Evolutionary conservation across 768 basidiomycete genomes (phyloP).

Genomic region (Panus rudis): DNA sequence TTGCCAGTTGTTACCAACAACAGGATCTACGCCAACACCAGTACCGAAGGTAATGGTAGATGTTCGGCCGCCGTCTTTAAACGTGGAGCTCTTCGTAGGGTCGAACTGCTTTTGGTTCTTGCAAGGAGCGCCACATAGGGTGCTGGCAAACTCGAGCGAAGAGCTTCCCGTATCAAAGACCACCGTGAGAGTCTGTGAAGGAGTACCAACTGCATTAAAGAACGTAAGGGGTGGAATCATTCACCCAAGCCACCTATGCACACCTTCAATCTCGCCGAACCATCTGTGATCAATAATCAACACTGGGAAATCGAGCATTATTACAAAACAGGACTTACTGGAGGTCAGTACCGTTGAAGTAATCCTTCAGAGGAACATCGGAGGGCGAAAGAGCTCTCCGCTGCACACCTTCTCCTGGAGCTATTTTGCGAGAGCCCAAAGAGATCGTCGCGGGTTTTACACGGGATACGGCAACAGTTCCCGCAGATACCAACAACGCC

Average conservation of each 20-base stretch:
- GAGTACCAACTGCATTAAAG: slow-evolving; percentile 38
- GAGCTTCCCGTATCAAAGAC: slow-evolving; percentile 54
- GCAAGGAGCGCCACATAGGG: slow-evolving; percentile 39
- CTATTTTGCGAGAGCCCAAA: slow-evolving; percentile 15
- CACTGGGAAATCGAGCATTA: background rate
- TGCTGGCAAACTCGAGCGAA: slow-evolving; percentile 45
- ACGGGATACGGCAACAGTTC: slow-evolving; percentile 4
- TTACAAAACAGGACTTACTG: slow-evolving; percentile 31
- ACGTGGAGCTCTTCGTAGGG: slow-evolving; percentile 42
- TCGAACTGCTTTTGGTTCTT: slow-evolving; percentile 40
- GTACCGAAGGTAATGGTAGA: slow-evolving; percentile 46
- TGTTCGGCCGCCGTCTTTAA: slow-evolving; percentile 35
- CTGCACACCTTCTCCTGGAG: slow-evolving; percentile 7
- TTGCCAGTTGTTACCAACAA: slow-evolving; percentile 37
- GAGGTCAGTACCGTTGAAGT: slow-evolving; percentile 51
- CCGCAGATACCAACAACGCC: slow-evolving; percentile 6
- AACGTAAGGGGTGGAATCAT: slow-evolving; percentile 1
- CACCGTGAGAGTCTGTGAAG: slow-evolving; percentile 40
- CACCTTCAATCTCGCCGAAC: slow-evolving; percentile 46
- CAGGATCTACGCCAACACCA: slow-evolving; percentile 47
- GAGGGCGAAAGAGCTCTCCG: slow-evolving; percentile 25
- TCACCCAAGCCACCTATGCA: slow-evolving; percentile 2
- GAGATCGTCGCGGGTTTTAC: slow-evolving; percentile 13
- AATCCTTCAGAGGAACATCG: slow-evolving; percentile 41
- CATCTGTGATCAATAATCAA: slow-evolving; percentile 29